Conservation (phyloP, 2,329 filamentous ascomycete genomes). For the Aspergillus sp. region DNA sequence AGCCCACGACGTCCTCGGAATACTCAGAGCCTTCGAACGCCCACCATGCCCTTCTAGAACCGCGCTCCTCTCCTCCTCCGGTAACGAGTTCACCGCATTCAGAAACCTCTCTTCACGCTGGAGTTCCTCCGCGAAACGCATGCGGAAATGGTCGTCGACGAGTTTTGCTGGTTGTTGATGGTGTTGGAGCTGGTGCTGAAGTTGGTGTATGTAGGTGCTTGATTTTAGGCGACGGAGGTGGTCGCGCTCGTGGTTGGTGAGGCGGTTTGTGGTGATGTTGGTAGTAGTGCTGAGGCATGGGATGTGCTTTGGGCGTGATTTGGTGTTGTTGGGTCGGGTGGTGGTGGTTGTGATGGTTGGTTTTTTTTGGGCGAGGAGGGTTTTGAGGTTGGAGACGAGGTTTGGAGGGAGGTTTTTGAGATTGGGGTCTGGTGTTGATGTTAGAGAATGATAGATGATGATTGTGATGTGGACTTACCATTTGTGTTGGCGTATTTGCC, state of each 20-base stretch:
- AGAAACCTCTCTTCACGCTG: constrained; percentile 15
- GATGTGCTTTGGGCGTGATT: not conserved
- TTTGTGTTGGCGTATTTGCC: no score
- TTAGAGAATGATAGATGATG: not conserved
- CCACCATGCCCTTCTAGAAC: not conserved
- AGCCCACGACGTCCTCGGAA: not conserved
- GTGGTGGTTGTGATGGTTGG: not conserved
- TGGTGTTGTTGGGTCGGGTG: not conserved
- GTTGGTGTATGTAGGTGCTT: constrained; percentile 3
- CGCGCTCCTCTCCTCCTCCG: not conserved
- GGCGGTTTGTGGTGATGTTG: not conserved
- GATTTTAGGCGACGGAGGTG: not conserved
- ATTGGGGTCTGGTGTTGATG: not conserved
- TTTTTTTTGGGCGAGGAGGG: not conserved
- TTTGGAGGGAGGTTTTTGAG: not conserved
- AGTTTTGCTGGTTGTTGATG: constrained; percentile 13
- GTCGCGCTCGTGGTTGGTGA: not conserved
- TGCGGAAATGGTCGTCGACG: constrained; percentile 33
- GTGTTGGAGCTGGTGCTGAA: not conserved
- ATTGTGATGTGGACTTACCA: no score
- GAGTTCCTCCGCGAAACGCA: constrained; percentile 28
- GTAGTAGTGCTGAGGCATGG: no score
- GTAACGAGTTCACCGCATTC: not conserved
- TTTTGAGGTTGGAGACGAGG: not conserved
- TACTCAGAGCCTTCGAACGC: not conserved